Conservation (phyloP, 306 rosid species). For the Gastrolobium villosum region DNA sequence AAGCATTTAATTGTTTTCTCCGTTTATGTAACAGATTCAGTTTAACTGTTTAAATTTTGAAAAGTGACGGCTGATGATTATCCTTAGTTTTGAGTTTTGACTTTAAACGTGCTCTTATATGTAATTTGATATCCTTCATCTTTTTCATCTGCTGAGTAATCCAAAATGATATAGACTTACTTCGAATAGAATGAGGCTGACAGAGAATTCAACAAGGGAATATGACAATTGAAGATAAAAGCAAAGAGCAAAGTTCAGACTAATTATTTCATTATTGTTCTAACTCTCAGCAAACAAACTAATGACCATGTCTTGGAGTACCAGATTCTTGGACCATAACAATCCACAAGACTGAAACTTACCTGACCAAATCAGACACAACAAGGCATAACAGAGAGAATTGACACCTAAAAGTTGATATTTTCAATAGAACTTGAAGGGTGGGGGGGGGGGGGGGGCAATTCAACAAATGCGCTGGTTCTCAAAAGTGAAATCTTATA, state of each 20-base stretch:
- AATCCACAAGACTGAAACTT: neutral
- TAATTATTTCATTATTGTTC: neutral
- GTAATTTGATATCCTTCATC: neutral
- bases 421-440: slow-evolving; percentile 2
- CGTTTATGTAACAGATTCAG: neutral
- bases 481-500: slow-evolving; percentile 2
- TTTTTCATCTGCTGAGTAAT: neutral
- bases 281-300: slow-evolving; percentile 3
- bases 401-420: neutral
- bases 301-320: neutral
- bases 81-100: slow-evolving; percentile 3
- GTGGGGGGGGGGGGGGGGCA: too few relatives aligned
- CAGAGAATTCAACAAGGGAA: neutral
- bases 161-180: neutral
- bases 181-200: neutral
- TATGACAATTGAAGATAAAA: neutral
- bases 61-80: neutral
- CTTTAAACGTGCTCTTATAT: neutral
- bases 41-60: slow-evolving; percentile 16
- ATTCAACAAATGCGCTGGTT: neutral
- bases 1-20: slow-evolving; percentile 15
- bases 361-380: slow-evolving; percentile 3
- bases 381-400: neutral
- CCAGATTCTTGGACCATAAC: neutral
- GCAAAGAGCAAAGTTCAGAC: slow-evolving; percentile 26